Evolutionary conservation across 371 early-diverging fungal species (phyloP).

Genomic region (Parasitella parasitica): DNA sequence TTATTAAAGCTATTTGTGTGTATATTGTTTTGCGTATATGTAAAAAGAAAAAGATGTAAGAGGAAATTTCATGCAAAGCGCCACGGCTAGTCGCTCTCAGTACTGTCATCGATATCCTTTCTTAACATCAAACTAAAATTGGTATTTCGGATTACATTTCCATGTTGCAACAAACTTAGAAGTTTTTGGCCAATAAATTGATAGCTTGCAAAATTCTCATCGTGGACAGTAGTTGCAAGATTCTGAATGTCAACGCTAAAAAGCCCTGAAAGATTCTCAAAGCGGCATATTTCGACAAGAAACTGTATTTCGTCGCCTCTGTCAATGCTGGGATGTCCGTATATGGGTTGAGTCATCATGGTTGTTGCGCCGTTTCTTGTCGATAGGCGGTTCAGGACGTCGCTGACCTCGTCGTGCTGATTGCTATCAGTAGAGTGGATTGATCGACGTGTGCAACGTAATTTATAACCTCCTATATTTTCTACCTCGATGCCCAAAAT

Average conservation of each 20-base stretch:
- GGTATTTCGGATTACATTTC: constrained; percentile 16
- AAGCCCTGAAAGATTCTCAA: constrained; percentile 83
- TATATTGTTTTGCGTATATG: not conserved
- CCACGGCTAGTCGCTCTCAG: not conserved
- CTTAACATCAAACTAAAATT: constrained; percentile 12
- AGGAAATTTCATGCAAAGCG: not conserved
- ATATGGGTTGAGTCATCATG: constrained; percentile 60
- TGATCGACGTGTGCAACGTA: constrained; percentile 63
- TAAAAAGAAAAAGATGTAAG: not conserved
- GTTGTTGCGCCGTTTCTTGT: not conserved
- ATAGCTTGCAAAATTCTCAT: constrained; percentile 87
- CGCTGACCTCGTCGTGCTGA: not conserved
- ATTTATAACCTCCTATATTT: constrained; percentile 66
- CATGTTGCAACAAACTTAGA: constrained; percentile 55
- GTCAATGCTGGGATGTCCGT: constrained; percentile 89
- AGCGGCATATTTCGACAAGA: constrained; percentile 84
- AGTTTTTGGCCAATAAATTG: constrained; percentile 82
- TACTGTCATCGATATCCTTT: not conserved
- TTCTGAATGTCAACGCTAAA: constrained; percentile 83
- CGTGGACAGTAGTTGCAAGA: not conserved
- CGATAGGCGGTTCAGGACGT: not conserved
- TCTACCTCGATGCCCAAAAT: constrained; percentile 72
- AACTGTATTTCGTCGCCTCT: constrained; percentile 76
- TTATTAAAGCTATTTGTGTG: too few relatives aligned
- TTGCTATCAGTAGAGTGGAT: not conserved